Evolutionary conservation across 768 basidiomycete species (phyloP).

Genomic region (Leccinum uliginosum): DNA sequence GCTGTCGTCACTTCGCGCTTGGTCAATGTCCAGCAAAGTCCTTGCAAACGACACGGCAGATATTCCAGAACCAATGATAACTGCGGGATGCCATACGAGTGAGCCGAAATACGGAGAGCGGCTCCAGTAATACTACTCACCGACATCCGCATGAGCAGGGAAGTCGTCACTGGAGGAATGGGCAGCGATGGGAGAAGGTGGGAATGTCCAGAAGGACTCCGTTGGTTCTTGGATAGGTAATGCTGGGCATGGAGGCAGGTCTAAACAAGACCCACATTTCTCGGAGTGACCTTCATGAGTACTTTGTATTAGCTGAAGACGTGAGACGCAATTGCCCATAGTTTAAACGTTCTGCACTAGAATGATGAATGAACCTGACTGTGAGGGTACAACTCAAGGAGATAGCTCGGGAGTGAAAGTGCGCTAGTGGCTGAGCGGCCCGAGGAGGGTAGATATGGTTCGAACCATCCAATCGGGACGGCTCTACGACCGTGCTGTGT

Average conservation of each 20-base stretch:
- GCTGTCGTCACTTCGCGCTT: slow-evolving; percentile 15
- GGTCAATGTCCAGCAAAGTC: slow-evolving; percentile 32
- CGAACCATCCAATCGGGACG: slow-evolving; percentile 12
- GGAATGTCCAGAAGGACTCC: slow-evolving; percentile 60
- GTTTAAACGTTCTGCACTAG: slow-evolving; percentile 1
- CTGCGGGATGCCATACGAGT: slow-evolving; percentile 12
- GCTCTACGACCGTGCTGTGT: not conserved
- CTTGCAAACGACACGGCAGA: slow-evolving; percentile 42
- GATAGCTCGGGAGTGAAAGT: slow-evolving; percentile 1
- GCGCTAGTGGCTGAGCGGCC: not conserved
- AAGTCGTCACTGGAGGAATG: slow-evolving; percentile 21
- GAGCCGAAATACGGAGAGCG: not conserved
- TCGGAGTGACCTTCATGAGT: not conserved
- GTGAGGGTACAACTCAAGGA: not conserved
- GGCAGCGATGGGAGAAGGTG: slow-evolving; percentile 43
- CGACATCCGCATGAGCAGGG: slow-evolving; percentile 56
- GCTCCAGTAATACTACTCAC: slow-evolving; percentile 10
- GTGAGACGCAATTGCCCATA: slow-evolving; percentile 28
- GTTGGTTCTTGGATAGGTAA: slow-evolving; percentile 55
- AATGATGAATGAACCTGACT: not conserved
- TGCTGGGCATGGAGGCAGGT: slow-evolving; percentile 24
- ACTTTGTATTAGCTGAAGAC: slow-evolving; percentile 1
- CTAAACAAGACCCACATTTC: not conserved
- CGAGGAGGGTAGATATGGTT: slow-evolving; percentile 12
- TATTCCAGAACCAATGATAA: slow-evolving; percentile 55